These are phyloP conservation scores for Aspergillus homomorphus DNA, from an alignment of 495 filamentous ascomycete species.

Conservation along the genomic window DNA sequence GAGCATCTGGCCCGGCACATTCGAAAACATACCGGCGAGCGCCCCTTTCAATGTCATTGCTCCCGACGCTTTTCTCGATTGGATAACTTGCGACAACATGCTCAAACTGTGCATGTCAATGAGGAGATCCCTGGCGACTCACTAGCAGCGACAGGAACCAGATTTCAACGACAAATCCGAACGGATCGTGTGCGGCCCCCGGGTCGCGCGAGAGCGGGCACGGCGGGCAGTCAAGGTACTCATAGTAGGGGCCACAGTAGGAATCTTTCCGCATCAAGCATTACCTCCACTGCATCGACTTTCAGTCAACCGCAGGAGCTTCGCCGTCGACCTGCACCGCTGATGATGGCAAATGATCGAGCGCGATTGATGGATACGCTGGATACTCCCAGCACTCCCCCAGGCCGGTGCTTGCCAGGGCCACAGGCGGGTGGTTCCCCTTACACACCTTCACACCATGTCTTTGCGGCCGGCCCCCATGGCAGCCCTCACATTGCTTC, in stretches of 20 bases:
- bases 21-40: slow-evolving; percentile 95
- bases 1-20: slow-evolving; percentile 96
- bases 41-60: slow-evolving; percentile 97
- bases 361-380: slow-evolving; percentile 45
- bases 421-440: slow-evolving; percentile 68
- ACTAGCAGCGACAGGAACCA: slow-evolving; percentile 85
- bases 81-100: slow-evolving; percentile 94
- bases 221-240: slow-evolving; percentile 62
- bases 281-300: slow-evolving; percentile 70
- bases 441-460: slow-evolving; percentile 41
- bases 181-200: slow-evolving; percentile 77
- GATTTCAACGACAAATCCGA: slow-evolving; percentile 91
- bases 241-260: slow-evolving; percentile 73
- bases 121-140: slow-evolving; percentile 95
- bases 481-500: slow-evolving; percentile 74
- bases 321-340: slow-evolving; percentile 71
- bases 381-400: slow-evolving; percentile 56
- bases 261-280: slow-evolving; percentile 83
- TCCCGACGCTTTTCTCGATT: slow-evolving; percentile 92
- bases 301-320: slow-evolving; percentile 59
- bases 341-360: slow-evolving; percentile 79
- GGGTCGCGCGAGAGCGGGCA: slow-evolving; percentile 70
- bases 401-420: slow-evolving; percentile 39
- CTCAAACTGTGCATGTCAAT: slow-evolving; percentile 96
- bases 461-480: slow-evolving; percentile 66